Evolutionary conservation across 139 green algal genomes (phyloP), one percentile per base, ranked within the genome.

Genomic region (Chlamydomonas incerta): DNA sequence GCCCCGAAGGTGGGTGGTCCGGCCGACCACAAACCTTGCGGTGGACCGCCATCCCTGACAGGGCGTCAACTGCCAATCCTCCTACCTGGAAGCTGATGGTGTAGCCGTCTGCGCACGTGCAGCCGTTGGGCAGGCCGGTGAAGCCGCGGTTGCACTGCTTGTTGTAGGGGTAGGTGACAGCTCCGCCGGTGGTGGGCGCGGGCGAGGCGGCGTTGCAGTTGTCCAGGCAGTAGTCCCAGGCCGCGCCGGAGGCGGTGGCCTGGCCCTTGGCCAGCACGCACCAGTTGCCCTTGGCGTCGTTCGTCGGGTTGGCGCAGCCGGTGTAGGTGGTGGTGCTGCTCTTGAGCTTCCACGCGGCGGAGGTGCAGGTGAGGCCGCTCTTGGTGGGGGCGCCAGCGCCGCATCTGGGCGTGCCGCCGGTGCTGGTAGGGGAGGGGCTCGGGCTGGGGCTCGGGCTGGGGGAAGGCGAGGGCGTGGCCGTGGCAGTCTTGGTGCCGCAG

Each of bases 241-340:
- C 28, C 10, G 55, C 33, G 57, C 74, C 74, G 3, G 57, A 10
- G 35, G 24, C 3, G 24, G 58, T 58, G 14, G 34, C n/a, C 34
- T 60, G 57, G 57, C 34, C 34, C 18, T 26, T 41, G 1, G 23
- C 33, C 8, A 82, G 58, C 24, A 66, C 34, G 34, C 74, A 82
- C 74, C 74, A 82, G 3, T 17, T 11, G 24, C 74, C 74, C 50
- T 72, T 71, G 58, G 58, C 15, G 58, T 82, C 74, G 58, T 35
- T 71, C 34, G 35, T 82, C 34, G 74, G 74, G 57, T 82, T 82
- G 35, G 74, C 74, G 74, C 74, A 82, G 34, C 74, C 74, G 14
- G 13, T 57, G 74, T 72, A 60, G 58, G 1, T 41, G 24, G 3
- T 18, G 34, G 34, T 17, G n/a, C 2, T 20, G 31, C 31, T 31